phyloP scores from a whole-genome alignment of 2,329 filamentous ascomycete species.

The Colletotrichum melonis region DNA sequence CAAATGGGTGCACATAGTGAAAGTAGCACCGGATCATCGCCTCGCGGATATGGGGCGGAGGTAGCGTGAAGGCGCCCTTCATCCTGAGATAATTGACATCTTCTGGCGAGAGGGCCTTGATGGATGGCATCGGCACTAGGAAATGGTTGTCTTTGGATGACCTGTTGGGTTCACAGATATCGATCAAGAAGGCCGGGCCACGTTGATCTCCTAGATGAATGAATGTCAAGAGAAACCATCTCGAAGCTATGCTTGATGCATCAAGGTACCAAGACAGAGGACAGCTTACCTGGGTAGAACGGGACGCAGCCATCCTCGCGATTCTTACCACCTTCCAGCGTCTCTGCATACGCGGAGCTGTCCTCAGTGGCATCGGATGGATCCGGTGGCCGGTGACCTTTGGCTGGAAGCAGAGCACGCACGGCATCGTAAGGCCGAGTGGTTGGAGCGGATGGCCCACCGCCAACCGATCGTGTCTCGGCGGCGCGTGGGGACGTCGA shows the following conservation, averaged over 20 bases:
- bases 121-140: conserved; percentile 22
- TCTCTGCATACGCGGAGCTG: conserved; percentile 30
- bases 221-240: background rate
- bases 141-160: conserved; percentile 27
- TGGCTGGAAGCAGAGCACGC: conserved; percentile 8
- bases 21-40: conserved; percentile 39
- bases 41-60: conserved; percentile 30
- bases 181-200: conserved; percentile 16
- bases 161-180: conserved; percentile 26
- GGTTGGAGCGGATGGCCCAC: background rate
- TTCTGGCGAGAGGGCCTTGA: conserved; percentile 21
- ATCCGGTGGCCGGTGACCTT: conserved; percentile 4
- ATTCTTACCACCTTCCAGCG: conserved; percentile 14
- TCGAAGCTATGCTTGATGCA: background rate
- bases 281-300: conserved; percentile 17
- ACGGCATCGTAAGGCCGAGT: conserved; percentile 22
- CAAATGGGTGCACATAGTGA: conserved; percentile 40
- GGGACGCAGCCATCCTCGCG: conserved; percentile 21
- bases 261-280: background rate
- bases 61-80: conserved; percentile 38
- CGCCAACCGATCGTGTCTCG: background rate
- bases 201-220: conserved; percentile 16
- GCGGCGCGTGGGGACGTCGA: background rate
- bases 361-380: conserved; percentile 26
- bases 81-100: conserved; percentile 29